Conservation (phyloP, 2,329 filamentous ascomycete genomes). For the Venturiaceae sp. region DNA sequence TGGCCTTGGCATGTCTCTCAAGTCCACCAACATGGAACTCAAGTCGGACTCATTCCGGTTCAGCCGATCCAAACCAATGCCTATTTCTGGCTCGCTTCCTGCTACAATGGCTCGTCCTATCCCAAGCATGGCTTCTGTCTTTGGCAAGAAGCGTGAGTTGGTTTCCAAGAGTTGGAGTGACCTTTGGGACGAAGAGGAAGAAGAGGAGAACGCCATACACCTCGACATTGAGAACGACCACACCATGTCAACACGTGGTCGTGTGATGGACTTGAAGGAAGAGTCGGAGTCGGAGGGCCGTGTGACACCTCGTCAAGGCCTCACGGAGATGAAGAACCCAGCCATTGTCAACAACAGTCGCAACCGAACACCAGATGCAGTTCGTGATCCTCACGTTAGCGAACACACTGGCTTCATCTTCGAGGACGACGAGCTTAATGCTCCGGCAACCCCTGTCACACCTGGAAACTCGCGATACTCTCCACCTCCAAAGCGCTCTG, state of each 20-base stretch:
- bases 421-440: conserved; percentile 45
- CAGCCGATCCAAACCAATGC: conserved; percentile 58
- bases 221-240: conserved; percentile 52
- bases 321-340: conserved; percentile 45
- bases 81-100: conserved; percentile 72
- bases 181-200: conserved; percentile 94
- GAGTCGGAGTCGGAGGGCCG: conserved; percentile 37
- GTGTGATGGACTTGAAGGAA: conserved; percentile 40
- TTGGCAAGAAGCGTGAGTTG: conserved; percentile 64
- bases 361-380: conserved; percentile 22
- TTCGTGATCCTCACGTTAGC: conserved; percentile 46
- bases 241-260: conserved; percentile 17
- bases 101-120: conserved; percentile 48
- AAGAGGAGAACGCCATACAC: conserved; percentile 45
- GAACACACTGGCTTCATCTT: conserved; percentile 65
- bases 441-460: conserved; percentile 16
- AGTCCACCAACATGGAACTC: conserved; percentile 50
- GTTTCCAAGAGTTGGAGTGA: conserved; percentile 99
- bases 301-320: conserved; percentile 39
- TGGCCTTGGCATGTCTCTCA: conserved; percentile 69
- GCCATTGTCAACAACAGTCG: conserved; percentile 41
- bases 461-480: conserved; percentile 41
- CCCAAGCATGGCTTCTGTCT: conserved; percentile 66
- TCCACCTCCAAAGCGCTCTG: conserved; percentile 54
- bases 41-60: conserved; percentile 41